phyloP scores from a whole-genome alignment of 2,329 filamentous ascomycete species.

The Fusarium sp. region DNA sequence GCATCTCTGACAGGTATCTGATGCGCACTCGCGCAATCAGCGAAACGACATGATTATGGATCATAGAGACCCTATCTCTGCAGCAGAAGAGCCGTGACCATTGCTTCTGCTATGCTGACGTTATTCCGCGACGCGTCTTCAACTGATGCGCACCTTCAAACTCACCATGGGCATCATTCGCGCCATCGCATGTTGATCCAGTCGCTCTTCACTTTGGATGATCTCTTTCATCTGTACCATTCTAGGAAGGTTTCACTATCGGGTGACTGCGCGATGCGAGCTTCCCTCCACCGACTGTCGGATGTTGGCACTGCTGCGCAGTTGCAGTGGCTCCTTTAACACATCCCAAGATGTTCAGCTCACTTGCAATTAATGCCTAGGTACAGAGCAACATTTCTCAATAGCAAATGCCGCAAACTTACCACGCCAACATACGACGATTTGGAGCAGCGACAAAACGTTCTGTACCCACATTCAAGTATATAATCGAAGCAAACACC shows the following conservation, averaged over 20 bases:
- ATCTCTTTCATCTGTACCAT: too few species aligned
- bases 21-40: background rate
- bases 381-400: background rate
- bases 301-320: background rate
- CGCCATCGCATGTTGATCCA: background rate
- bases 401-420: background rate
- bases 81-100: background rate
- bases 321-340: background rate
- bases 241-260: background rate
- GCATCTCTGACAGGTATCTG: too few species aligned
- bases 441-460: background rate
- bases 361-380: background rate
- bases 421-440: background rate
- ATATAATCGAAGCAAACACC: background rate
- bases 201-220: background rate
- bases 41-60: background rate
- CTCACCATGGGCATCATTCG: background rate
- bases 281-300: background rate
- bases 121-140: background rate
- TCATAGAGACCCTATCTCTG: background rate
- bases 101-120: background rate
- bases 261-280: too few species aligned
- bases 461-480: background rate
- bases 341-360: background rate
- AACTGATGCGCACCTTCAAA: background rate